These are phyloP conservation scores for Globisporangium canariense DNA, from an alignment of 352 stramenopile genomes.

Conservation along the genomic window DNA sequence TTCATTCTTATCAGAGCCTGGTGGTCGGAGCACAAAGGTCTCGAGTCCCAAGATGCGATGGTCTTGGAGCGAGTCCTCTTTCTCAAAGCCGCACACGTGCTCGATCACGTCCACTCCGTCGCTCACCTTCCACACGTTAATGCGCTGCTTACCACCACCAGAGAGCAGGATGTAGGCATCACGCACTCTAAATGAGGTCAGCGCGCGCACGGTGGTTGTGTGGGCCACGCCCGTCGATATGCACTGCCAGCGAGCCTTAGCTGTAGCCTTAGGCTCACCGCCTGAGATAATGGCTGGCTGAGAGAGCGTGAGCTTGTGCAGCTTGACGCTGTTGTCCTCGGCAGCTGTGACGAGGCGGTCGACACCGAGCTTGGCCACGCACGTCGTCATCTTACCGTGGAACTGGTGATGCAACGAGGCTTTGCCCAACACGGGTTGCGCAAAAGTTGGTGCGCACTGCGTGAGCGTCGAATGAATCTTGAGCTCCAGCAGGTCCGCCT, in stretches of 20 bases:
- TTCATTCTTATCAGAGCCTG: not conserved
- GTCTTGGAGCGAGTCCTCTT: conserved; percentile 55
- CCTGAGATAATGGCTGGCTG: not conserved
- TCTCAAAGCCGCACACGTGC: conserved; percentile 64
- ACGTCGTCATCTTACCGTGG: conserved; percentile 77
- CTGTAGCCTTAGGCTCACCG: not conserved
- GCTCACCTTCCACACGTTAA: conserved; percentile 71
- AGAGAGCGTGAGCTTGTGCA: conserved; percentile 38
- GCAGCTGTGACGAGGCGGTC: conserved; percentile 59
- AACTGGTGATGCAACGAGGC: conserved; percentile 63
- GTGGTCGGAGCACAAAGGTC: conserved; percentile 39
- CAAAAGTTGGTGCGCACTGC: not conserved
- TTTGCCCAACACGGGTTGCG: conserved; percentile 17
- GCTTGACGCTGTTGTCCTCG: conserved; percentile 83
- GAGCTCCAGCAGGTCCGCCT: conserved; percentile 45
- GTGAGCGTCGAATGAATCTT: conserved; percentile 62
- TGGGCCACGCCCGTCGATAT: conserved; percentile 65
- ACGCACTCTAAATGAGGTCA: conserved; percentile 41
- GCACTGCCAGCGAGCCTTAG: conserved; percentile 28
- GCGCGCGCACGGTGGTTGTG: conserved; percentile 75
- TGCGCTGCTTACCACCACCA: conserved; percentile 73
- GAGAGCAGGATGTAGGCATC: conserved; percentile 57
- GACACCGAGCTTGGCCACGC: conserved; percentile 43
- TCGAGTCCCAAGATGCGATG: conserved; percentile 78
- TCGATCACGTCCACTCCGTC: conserved; percentile 37